Percentiles rank a stretch among this genome's conserved stretches.
Conservation (phyloP, 2,329 filamentous ascomycete species). For the Exophiala sp. region DNA sequence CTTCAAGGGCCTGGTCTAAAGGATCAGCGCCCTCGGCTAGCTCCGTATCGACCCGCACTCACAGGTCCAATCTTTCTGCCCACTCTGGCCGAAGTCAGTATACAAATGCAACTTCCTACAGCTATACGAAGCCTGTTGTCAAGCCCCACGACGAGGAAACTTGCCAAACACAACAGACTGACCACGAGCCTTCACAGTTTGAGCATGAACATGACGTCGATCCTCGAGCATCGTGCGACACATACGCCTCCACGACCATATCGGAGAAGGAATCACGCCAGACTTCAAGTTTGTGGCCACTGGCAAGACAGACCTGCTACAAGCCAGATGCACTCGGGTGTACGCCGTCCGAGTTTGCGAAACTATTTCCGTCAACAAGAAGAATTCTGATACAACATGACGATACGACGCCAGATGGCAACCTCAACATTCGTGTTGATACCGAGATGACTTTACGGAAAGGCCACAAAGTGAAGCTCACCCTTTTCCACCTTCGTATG, state of each 20-base stretch:
- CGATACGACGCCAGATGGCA: conserved; percentile 83
- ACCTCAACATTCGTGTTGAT: conserved; percentile 93
- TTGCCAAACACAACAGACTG: conserved; percentile 12
- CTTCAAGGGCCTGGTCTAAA: conserved; percentile 13
- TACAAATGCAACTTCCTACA: conserved; percentile 26
- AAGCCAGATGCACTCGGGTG: conserved; percentile 68
- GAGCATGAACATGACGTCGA: conserved; percentile 25
- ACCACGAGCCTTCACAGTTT: conserved; percentile 11
- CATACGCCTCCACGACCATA: conserved; percentile 70
- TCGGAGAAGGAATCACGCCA: conserved; percentile 56
- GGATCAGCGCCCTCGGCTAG: conserved; percentile 19
- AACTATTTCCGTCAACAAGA: conserved; percentile 80
- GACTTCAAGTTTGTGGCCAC: conserved; percentile 13
- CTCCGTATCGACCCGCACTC: conserved; percentile 21
- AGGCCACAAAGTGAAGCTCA: conserved; percentile 61
- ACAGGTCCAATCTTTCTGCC: conserved; percentile 18
- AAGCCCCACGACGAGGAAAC: conserved; percentile 9
- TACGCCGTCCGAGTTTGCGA: conserved; percentile 75
- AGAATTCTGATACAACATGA: conserved; percentile 83
- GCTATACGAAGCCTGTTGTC: conserved; percentile 17
- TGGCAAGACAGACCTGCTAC: conserved; percentile 36
- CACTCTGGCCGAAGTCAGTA: conserved; percentile 24
- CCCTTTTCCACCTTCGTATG: conserved; percentile 92
- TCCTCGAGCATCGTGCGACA: conserved; percentile 64
- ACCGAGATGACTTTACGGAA: conserved; percentile 62